Evolutionary conservation across 192 early-diverging fungal genomes (phyloP).

Genomic region (Neocallimastix lanati): DNA sequence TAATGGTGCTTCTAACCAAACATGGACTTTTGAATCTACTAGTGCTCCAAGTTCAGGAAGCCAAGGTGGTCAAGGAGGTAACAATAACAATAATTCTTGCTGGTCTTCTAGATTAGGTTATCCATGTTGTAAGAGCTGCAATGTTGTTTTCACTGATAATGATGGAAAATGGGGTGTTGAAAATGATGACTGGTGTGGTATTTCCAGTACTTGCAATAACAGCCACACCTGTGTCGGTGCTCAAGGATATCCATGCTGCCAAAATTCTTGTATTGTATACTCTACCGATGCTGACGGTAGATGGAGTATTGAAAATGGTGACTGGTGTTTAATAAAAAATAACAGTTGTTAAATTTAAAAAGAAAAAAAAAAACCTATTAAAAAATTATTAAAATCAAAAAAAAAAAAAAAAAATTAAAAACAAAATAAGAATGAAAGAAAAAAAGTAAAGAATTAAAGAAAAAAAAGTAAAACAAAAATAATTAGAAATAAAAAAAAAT

Average conservation of each 20-base stretch:
- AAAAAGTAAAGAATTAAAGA: too few species aligned
- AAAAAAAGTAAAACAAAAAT: too few species aligned
- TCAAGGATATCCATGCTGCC: neutral
- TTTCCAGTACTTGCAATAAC: neutral
- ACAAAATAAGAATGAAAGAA: too few species aligned
- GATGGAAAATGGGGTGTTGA: neutral
- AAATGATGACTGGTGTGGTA: neutral
- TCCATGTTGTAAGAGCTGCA: neutral
- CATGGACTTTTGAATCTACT: neutral
- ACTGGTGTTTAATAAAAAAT: neutral
- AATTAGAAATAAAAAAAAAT: too few species aligned
- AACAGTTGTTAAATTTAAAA: neutral
- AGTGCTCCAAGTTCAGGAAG: neutral
- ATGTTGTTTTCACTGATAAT: neutral
- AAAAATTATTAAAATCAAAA: too few species aligned
- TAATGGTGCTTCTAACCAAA: neutral
- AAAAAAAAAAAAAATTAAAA: too few species aligned
- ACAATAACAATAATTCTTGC: neutral
- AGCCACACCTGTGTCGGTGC: neutral
- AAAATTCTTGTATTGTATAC: neutral
- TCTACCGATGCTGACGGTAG: neutral
- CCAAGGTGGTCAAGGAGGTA: neutral
- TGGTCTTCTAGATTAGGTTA: neutral
- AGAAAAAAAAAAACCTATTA: too few species aligned
- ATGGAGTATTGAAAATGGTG: neutral